Base-by-base conservation (phyloP, 768 basidiomycete genomes). In the Rhodotorula graminis region DNA sequence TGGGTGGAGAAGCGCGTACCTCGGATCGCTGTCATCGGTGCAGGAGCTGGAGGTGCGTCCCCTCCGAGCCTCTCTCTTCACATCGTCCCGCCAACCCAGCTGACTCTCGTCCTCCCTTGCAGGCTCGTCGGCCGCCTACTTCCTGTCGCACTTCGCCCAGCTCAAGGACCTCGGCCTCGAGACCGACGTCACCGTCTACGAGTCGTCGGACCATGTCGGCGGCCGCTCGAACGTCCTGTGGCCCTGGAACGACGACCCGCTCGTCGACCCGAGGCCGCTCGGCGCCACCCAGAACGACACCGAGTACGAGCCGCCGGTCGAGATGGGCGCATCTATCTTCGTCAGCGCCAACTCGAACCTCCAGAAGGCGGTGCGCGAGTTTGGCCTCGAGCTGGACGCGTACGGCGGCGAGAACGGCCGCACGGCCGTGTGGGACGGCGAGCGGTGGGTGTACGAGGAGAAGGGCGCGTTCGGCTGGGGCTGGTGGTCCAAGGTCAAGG, bases 311-410 rank as follows among this genome's bases (percentile, higher is more conserved):
- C 29, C 33, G 29, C 52, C 80, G 18, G 81, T 91, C 37, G 94
- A 96, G 78, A 83, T 94, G 2, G 94, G 93, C 0, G 94, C 89
- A 0, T 89, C 88, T n/a, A 89, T 94, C 67, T 96, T 94, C 78
- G 89, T 94, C 40, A 65, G 63, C 23, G 85, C 84, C 10, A 93
- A 96, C 82, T 88, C 83, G 79, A 88, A 89, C 79, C 65, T 89
- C 65, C 82, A 84, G 83, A 87, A 91, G 67, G 94, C 93, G 5
- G 85, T 88, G 0, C 84, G 89, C 50, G 91, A 91, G 65, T 93
- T 93, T 80, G 88, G 89, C 73, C 84, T 94, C 31, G 86, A 85
- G 6, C 83, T 85, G 4, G 82, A 83, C 25, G 83, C 31, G 11
- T 65, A 69, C 37, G 71, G 56, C 3, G 70, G 85, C 31, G 82